These are phyloP conservation scores for Lophium mytilinum DNA, from an alignment of 495 filamentous ascomycete genomes.

Conservation along the genomic window DNA sequence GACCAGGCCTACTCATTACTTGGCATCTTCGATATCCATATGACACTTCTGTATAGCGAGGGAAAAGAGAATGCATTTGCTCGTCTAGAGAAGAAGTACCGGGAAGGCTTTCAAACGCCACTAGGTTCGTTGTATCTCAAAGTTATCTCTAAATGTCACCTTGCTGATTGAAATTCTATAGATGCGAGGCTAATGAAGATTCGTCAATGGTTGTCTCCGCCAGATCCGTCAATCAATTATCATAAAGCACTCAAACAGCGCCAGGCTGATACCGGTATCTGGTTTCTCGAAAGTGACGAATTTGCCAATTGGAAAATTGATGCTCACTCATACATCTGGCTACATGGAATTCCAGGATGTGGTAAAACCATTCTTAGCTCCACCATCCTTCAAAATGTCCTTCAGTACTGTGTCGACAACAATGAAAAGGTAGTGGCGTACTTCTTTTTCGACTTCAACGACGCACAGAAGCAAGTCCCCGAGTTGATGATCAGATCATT, in stretches of 20 bases:
- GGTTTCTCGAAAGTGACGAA: slow-evolving; percentile 13
- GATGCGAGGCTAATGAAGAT: slow-evolving; percentile 7
- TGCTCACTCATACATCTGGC: slow-evolving; percentile 1
- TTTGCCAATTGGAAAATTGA: slow-evolving; percentile 7
- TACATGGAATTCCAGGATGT: slow-evolving; percentile 10
- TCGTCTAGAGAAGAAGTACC: too few species aligned
- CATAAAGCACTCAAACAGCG: slow-evolving; percentile 11
- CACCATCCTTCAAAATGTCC: slow-evolving; percentile 2
- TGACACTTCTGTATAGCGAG: too few species aligned
- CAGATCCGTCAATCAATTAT: slow-evolving; percentile 13
- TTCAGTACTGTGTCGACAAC: neutral
- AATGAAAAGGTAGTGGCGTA: slow-evolving; percentile 1
- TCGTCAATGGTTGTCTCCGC: slow-evolving; percentile 11
- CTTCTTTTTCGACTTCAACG: slow-evolving; percentile 15
- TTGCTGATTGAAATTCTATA: too few species aligned
- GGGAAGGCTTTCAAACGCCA: too few species aligned
- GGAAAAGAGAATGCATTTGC: too few species aligned
- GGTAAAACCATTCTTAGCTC: slow-evolving; percentile 10
- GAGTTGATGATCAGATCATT: slow-evolving; percentile 7
- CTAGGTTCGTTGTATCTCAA: too few species aligned
- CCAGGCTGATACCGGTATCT: slow-evolving; percentile 13
- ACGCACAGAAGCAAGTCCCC: slow-evolving; percentile 4
- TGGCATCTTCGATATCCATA: too few species aligned
- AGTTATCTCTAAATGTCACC: too few species aligned
- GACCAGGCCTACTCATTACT: too few species aligned